Evolutionary conservation across 139 green algal species (phyloP).

Genomic region (Dunaliella sp.): DNA sequence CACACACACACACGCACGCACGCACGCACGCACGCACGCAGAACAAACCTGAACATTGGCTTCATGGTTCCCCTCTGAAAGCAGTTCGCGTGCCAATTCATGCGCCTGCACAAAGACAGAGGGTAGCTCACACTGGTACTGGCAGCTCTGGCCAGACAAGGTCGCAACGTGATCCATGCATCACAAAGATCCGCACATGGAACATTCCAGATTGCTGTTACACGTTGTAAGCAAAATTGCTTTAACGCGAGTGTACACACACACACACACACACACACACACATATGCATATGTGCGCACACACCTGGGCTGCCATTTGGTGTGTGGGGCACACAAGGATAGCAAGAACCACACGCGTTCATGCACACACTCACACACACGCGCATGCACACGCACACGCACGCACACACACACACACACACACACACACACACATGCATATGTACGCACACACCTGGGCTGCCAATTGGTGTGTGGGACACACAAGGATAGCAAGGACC

Average conservation of each 20-base stretch:
- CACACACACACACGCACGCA: constrained; percentile 3
- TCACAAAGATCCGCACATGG: too few relatives aligned
- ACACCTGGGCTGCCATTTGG: neutral
- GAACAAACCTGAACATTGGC: neutral
- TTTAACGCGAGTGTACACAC: too few relatives aligned
- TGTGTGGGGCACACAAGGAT: neutral
- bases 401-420: constrained; percentile 17
- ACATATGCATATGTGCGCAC: neutral
- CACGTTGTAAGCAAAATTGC: too few relatives aligned
- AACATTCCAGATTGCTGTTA: too few relatives aligned
- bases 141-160: too few relatives aligned
- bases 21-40: too few relatives aligned
- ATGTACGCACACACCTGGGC: constrained; percentile 1
- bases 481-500: neutral
- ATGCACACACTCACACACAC: too few relatives aligned
- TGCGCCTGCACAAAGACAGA: neutral
- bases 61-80: neutral
- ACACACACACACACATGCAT: neutral
- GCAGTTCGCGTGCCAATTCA: neutral
- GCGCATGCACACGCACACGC: too few relatives aligned
- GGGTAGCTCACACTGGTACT: too few relatives aligned
- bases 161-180: too few relatives aligned
- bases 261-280: constrained; percentile 5
- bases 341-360: neutral
- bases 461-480: neutral